Conservation (phyloP, 1,284 basidiomycete species). For the Uromyces viciae-fabae region DNA sequence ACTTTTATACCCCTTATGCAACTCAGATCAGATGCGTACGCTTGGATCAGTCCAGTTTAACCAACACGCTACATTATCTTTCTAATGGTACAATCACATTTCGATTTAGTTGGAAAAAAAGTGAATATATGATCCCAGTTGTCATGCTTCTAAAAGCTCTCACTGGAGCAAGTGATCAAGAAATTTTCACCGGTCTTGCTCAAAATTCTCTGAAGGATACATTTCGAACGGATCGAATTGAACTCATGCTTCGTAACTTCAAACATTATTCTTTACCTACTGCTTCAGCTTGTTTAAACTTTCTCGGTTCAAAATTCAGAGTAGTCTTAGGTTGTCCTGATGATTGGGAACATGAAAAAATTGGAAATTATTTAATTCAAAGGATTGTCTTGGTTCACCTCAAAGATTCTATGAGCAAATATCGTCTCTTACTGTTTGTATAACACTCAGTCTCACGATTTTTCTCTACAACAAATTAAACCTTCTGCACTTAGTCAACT, state of each 20-base stretch:
- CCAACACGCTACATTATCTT: slow-evolving; percentile 95
- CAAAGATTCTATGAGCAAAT: slow-evolving; percentile 86
- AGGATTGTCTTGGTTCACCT: slow-evolving; percentile 89
- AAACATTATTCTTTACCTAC: slow-evolving; percentile 86
- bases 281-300: slow-evolving; percentile 88
- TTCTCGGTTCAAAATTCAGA: slow-evolving; percentile 96
- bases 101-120: slow-evolving; percentile 94
- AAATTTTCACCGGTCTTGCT: slow-evolving; percentile 95
- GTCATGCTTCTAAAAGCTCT: slow-evolving; percentile 96
- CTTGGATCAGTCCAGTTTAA: slow-evolving; percentile 82
- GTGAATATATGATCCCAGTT: slow-evolving; percentile 97
- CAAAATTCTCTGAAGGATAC: slow-evolving; percentile 98
- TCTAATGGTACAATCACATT: slow-evolving; percentile 92
- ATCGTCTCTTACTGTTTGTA: slow-evolving; percentile 84
- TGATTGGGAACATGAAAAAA: slow-evolving; percentile 79
- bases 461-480: not conserved
- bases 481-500: not conserved
- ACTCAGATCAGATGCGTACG: slow-evolving; percentile 94
- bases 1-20: slow-evolving; percentile 88
- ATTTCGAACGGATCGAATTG: slow-evolving; percentile 94
- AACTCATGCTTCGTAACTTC: slow-evolving; percentile 93
- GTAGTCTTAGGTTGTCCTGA: slow-evolving; percentile 87
- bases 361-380: slow-evolving; percentile 79
- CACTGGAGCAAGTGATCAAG: slow-evolving; percentile 88
- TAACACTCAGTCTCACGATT: slow-evolving; percentile 24